Conservation (phyloP, 1,284 basidiomycete genomes). For the Pterulicium gracile region DNA sequence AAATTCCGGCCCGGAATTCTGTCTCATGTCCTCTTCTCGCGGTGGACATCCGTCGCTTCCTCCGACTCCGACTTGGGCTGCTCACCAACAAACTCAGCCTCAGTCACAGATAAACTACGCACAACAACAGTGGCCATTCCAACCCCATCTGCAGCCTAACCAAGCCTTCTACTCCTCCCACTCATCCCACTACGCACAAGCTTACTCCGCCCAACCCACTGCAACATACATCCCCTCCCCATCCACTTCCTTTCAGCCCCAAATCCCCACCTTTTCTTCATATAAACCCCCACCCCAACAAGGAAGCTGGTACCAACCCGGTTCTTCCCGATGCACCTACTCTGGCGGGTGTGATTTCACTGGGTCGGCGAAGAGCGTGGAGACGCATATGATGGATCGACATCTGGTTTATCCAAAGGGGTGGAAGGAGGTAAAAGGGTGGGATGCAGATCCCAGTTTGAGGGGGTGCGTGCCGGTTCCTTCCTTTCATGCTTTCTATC, state of each 20-base stretch:
- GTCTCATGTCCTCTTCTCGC: not conserved
- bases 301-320: constrained; percentile 49
- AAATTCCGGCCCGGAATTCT: not conserved
- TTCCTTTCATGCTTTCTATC: not conserved
- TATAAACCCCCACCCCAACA: constrained; percentile 5
- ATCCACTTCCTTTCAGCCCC: constrained; percentile 6
- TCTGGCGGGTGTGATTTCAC: constrained; percentile 62
- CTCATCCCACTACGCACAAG: constrained; percentile 1
- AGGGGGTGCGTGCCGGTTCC: constrained; percentile 40
- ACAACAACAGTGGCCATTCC: no score
- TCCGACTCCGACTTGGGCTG: not conserved
- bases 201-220: not conserved
- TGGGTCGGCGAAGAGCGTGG: constrained; percentile 66
- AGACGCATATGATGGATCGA: constrained; percentile 84
- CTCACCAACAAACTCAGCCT: not conserved
- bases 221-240: constrained; percentile 22
- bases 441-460: constrained; percentile 69
- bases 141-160: not conserved
- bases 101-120: no score
- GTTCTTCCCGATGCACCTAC: constrained; percentile 45
- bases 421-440: constrained; percentile 56
- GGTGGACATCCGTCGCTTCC: not conserved
- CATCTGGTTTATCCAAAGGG: constrained; percentile 77
- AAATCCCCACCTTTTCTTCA: constrained; percentile 10
- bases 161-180: not conserved